Evolutionary conservation across 2,329 filamentous ascomycete genomes (phyloP).

Genomic region (Aspergillus neotritici): DNA sequence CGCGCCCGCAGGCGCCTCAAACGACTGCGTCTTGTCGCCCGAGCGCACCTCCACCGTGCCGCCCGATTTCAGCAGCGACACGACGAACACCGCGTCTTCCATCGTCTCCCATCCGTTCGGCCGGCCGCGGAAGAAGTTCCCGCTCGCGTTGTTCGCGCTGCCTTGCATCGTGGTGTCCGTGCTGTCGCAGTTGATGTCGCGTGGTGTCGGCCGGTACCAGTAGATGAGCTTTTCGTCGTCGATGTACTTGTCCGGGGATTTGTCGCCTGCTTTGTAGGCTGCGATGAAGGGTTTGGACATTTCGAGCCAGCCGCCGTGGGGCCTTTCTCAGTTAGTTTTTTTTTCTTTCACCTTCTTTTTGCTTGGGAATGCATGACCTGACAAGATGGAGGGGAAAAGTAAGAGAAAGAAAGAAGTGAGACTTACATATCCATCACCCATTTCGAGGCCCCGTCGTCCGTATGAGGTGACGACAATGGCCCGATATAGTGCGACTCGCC

Average conservation of each 20-base stretch:
- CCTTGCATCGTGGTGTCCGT: constrained; percentile 48
- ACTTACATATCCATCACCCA: constrained; percentile 47
- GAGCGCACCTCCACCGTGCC: constrained; percentile 45
- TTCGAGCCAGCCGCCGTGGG: constrained; percentile 50
- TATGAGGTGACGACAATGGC: constrained; percentile 40
- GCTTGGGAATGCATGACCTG: no score
- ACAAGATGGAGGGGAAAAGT: no score
- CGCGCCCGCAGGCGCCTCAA: constrained; percentile 45
- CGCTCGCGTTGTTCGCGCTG: constrained; percentile 41
- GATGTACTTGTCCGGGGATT: constrained; percentile 34
- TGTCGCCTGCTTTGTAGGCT: constrained; percentile 47
- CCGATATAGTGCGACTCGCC: constrained; percentile 54
- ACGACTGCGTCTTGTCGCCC: constrained; percentile 40
- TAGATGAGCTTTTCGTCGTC: constrained; percentile 48
- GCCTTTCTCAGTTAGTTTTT: constrained; percentile 25
- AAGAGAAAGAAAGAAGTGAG: no score
- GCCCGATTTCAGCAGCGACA: constrained; percentile 45
- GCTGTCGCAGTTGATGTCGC: constrained; percentile 44
- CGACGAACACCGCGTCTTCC: constrained; percentile 49
- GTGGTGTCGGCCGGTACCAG: constrained; percentile 52
- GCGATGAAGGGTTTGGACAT: constrained; percentile 51
- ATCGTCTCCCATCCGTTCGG: constrained; percentile 49
- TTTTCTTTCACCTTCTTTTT: no score
- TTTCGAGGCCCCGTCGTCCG: constrained; percentile 40
- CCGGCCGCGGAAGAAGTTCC: constrained; percentile 50